Base-by-base conservation (phyloP, 192 early-diverging fungal species). In the Backusella mclennaniae region DNA sequence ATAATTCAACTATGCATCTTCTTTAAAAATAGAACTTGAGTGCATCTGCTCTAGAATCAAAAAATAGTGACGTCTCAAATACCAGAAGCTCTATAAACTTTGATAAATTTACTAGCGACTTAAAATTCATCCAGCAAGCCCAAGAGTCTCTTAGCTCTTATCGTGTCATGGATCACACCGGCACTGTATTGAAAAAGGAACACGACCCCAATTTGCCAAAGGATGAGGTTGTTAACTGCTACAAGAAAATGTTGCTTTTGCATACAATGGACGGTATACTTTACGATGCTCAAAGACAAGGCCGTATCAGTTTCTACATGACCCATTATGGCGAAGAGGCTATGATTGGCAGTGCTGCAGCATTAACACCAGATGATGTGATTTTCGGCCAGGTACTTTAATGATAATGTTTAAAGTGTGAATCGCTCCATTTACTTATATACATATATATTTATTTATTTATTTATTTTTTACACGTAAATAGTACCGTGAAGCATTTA, bases 281-380 rank as follows among this genome's bases (percentile, higher is more conserved):
- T 78, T 99, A 98, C 85, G 98, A 99, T 78, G 96, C 98, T 23
- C 98, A 99, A 84, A 89, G 98, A 11, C 98, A 99, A 84, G 98
- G 98, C 14, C 91, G 98, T 69, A 97, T 99, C 71, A 95, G 93
- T 70, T 99, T 99, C 72, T 99, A 99, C 85, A 98, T 99, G 97
- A 99, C 98, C 21, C 93, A 92, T 84, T 97, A 96, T 86, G 98
- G 98, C 53, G 98, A 99, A 86, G 98, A 99, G 82, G 98, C 96
- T 23, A 91, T 94, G 29, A 91, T 99, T 69, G 97, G 96, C 67
- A 92, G 88, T 73, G 97, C 96, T 6, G 96, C 95, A 29, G 98
- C 96, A 23, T 82, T 99, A 19, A 85, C 90, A 6, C 78, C 87
- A 31, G 92, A 94, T 46, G 98, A 99, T 78, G 90, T 95, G 14